Conservation (phyloP, 2,329 filamentous ascomycete species). For the Coniochaeta sp. region DNA sequence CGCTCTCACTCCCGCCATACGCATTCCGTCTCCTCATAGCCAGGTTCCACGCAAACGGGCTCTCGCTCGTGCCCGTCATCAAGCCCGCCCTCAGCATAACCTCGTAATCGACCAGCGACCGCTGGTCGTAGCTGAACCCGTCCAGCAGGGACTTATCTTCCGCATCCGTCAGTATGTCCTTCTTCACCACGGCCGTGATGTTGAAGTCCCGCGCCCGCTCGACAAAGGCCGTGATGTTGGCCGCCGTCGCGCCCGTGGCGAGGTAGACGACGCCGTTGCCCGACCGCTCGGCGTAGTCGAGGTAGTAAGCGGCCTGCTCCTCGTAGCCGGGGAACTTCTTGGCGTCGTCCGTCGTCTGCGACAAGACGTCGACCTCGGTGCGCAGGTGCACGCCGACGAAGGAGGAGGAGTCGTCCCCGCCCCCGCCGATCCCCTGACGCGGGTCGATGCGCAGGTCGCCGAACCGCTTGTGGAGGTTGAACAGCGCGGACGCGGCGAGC, state of each 20-base stretch:
- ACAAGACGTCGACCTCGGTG: constrained; percentile 27
- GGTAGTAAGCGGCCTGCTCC: constrained; percentile 23
- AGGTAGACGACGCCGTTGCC: constrained; percentile 30
- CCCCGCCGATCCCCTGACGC: constrained; percentile 13
- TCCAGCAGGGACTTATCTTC: constrained; percentile 25
- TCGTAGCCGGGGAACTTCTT: constrained; percentile 21
- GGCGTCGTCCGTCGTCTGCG: constrained; percentile 10
- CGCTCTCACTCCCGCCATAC: constrained; percentile 12
- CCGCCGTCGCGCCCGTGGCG: constrained; percentile 30
- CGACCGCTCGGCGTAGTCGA: constrained; percentile 19
- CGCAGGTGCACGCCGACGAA: constrained; percentile 29
- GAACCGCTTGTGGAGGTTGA: constrained; percentile 21
- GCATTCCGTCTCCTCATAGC: constrained; percentile 29
- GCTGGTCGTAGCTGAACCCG: constrained; percentile 38
- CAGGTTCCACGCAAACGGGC: constrained; percentile 39
- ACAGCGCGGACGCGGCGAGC: constrained; percentile 26
- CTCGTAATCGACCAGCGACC: constrained; percentile 43
- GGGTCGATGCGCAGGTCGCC: constrained; percentile 18
- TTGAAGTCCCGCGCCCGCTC: constrained; percentile 26
- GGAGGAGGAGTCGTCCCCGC: constrained; percentile 11
- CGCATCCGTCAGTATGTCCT: constrained; percentile 30
- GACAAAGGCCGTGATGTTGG: constrained; percentile 27
- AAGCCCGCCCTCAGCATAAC: constrained; percentile 35
- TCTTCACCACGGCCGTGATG: constrained; percentile 33
- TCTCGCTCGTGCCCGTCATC: constrained; percentile 36